Percentiles rank a stretch among this genome's conserved stretches.
Evolutionary conservation across 2,329 filamentous ascomycete genomes (phyloP).

Genomic region (Pseudogymnoascus sp.): DNA sequence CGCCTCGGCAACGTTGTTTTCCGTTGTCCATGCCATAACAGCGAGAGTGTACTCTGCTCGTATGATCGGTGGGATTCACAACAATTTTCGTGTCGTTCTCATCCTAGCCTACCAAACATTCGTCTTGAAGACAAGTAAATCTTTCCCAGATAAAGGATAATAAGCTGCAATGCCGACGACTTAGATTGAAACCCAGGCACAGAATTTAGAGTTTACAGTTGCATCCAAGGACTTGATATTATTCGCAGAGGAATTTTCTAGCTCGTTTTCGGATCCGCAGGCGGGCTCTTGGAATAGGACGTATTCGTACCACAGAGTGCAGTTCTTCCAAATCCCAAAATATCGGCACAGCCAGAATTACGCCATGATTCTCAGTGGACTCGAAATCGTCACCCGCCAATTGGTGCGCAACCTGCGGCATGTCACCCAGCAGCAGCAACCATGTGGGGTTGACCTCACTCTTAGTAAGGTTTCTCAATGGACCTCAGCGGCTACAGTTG

Average conservation of each 20-base stretch:
- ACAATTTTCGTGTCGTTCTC: not conserved
- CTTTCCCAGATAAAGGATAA: not conserved
- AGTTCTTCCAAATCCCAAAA: not conserved
- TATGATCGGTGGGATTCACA: not conserved
- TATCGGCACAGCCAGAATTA: not conserved
- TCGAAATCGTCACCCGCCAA: conserved; percentile 17
- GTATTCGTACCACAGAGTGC: not conserved
- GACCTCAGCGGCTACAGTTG: conserved; percentile 26
- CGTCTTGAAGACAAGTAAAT: not conserved
- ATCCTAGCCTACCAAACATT: not conserved
- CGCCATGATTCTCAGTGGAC: conserved; percentile 13
- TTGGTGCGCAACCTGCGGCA: conserved; percentile 20
- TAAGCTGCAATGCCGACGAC: not conserved
- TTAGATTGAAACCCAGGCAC: not conserved
- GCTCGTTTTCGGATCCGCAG: not conserved
- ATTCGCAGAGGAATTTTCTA: not conserved
- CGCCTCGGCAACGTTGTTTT: conserved; percentile 1
- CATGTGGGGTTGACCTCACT: conserved; percentile 29
- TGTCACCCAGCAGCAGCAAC: conserved; percentile 24
- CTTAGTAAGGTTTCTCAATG: conserved; percentile 23
- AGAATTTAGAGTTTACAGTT: not conserved
- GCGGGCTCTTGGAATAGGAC: not conserved
- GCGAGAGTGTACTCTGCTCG: not conserved
- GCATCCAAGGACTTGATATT: not conserved
- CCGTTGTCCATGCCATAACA: not conserved